phyloP scores from a whole-genome alignment of 164 flowering plant species.

The Pachysandra terminalis region DNA sequence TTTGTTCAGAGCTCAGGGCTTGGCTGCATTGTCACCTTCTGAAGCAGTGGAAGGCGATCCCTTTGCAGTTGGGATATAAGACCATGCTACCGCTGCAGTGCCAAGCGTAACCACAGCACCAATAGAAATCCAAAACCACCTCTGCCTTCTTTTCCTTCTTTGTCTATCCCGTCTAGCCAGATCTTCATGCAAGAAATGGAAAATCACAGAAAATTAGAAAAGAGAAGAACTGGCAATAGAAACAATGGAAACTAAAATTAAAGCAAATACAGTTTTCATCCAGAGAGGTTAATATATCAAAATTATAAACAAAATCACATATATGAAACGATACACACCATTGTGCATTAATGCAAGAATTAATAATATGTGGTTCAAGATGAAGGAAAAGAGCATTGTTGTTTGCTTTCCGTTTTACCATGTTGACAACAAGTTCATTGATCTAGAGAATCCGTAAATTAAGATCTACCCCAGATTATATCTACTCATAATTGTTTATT shows the following conservation, averaged over 20 bases:
- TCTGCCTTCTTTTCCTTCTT: constrained; percentile 55
- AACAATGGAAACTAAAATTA: neutral
- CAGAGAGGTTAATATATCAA: neutral
- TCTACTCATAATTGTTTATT: too few relatives aligned
- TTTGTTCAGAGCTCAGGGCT: neutral
- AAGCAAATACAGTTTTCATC: neutral
- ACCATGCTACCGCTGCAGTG: constrained; percentile 59
- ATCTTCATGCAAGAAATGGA: constrained; percentile 32
- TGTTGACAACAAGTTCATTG: too few relatives aligned
- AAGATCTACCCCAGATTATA: too few relatives aligned
- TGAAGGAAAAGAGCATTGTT: too few relatives aligned
- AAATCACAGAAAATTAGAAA: neutral
- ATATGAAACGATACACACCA: neutral
- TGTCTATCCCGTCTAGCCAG: constrained; percentile 53
- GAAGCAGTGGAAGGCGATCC: constrained; percentile 30
- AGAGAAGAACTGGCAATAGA: neutral
- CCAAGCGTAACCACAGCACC: constrained; percentile 59
- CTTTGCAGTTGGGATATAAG: constrained; percentile 46
- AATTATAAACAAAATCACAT: neutral
- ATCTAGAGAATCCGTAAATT: too few relatives aligned
- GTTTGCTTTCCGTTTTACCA: too few relatives aligned
- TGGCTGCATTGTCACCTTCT: constrained; percentile 11
- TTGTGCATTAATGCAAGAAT: too few relatives aligned
- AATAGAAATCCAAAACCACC: constrained; percentile 79
- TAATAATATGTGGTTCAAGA: too few relatives aligned